Base-by-base conservation (phyloP, 208 protist species). In the Acanthamoeba healyi region DNA sequence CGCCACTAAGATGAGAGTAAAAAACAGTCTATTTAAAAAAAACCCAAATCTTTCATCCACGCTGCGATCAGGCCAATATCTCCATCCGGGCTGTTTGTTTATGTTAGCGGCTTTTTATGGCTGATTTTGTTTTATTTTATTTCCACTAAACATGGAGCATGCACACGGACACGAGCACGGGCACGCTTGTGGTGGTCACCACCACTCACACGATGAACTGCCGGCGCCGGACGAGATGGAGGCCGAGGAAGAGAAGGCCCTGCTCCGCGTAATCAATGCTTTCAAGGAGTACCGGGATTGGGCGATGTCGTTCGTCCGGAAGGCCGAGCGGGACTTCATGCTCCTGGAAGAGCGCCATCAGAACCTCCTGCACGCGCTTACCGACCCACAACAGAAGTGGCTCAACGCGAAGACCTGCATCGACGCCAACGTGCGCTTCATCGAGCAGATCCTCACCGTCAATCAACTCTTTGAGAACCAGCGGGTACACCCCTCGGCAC, bases 391-490 rank as follows among this genome's bases (percentile, higher is more conserved):
- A 61, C 54, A 61, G 54, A 61, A 61, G 22, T 61, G 54, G 54
- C 2, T 61, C 2, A 61, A 61, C 12, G 24, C 24, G 54, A 61
- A 26, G 22, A 61, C 54, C 10, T 61, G 54, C 67, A 77, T 77
- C 36, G 67, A 77, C 14, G 2, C 24, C 12, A 77, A 77, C 12
- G 29, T 38, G 2, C 12, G 29, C 67, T 44, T 36, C n/a, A 77
- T 77, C 3, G 17, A 44, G 67, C 67, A 77, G 67, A 46, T 36
- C 29, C 67, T 77, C 2, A 46, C n/a, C 67, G 67, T 77, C n/a
- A 77, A 77, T n/a, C 67, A 77, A n/a, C 36, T 46, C 67, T 77
- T 77, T 38, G 67, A 36, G 17, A 77, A 77, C 67, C 67, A 46
- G n/a, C 29, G 15, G 10, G 67, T 77, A 22, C 36, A 19, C 36